Evolutionary conservation across 2,329 filamentous ascomycete species (phyloP), one percentile per base, ranked within the genome.

Genomic region (Colletotrichum musae): DNA sequence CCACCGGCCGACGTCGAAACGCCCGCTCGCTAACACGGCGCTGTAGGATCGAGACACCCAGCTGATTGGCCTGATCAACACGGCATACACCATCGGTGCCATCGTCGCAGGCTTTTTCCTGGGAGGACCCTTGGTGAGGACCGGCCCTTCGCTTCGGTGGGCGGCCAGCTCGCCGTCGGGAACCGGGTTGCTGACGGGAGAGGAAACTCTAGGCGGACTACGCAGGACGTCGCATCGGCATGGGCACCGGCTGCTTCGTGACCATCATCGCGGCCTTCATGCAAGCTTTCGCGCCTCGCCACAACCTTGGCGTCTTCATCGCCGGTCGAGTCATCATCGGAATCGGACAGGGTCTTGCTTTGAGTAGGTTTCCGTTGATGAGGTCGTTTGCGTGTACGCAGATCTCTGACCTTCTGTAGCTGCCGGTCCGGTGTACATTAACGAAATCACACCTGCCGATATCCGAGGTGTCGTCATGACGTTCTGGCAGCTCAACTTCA

Each of bases 51-150:
- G 68, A 16, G 82, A 85, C 70, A 79, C 80, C 21, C 82, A 85
- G 70, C 75, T 84, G 7, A 80, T 86, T 57, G 84, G 84, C 9
- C 73, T 86, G 60, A 57, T 93, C 76, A 93, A 92, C 73, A 93
- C 91, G 1, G 86, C 89, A 7, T 93, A 93, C 76, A 92, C 89
- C 1, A 90, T 93, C 53, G 91, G 91, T 62, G 91, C 90, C 58
- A 92, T 93, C 53, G 84, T 92, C n/a, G 87, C 89, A 41, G 91
- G 91, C 54, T 93, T 91, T 82, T 93, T 93, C 82, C 75, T 92
- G 12, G 90, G 88, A 68, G 91, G 91, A 1, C 91, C 91, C 1
- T 77, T 86, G 26, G 89, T 83, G 73, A 73, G 77, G 21, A 54
- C 9, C 9, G 5, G 24, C 10, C 15, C 6, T 32, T 3, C 1